Evolutionary conservation across 495 filamentous ascomycete genomes (phyloP).

Genomic region (Aspergillus ostianus): DNA sequence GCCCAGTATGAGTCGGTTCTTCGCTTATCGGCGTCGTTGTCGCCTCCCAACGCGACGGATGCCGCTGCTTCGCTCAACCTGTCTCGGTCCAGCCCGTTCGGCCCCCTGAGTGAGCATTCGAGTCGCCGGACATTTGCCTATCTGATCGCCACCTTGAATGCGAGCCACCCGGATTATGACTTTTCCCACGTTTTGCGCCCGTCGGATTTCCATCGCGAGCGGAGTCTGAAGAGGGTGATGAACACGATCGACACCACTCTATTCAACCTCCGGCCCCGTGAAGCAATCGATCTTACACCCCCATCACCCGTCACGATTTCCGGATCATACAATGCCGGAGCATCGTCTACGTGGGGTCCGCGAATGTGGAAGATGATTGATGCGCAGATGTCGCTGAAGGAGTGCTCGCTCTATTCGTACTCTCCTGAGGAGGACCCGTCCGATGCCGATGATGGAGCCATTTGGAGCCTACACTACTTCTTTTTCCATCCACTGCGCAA

Average conservation of each 20-base stretch:
- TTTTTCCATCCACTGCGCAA: slow-evolving; percentile 94
- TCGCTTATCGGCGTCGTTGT: slow-evolving; percentile 75
- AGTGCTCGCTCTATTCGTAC: slow-evolving; percentile 85
- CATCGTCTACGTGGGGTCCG: slow-evolving; percentile 67
- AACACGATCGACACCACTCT: slow-evolving; percentile 80
- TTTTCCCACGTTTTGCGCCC: slow-evolving; percentile 89
- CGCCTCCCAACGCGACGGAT: slow-evolving; percentile 65
- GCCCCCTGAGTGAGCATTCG: slow-evolving; percentile 77
- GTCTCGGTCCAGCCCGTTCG: slow-evolving; percentile 84
- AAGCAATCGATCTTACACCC: slow-evolving; percentile 44
- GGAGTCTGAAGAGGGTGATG: slow-evolving; percentile 72
- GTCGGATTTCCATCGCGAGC: slow-evolving; percentile 80
- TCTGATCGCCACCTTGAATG: slow-evolving; percentile 95
- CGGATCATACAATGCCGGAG: slow-evolving; percentile 39
- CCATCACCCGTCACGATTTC: slow-evolving; percentile 44
- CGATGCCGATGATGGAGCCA: slow-evolving; percentile 83
- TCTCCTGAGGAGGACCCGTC: slow-evolving; percentile 81
- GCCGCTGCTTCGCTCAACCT: slow-evolving; percentile 62
- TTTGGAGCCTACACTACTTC: slow-evolving; percentile 96
- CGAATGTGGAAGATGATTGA: slow-evolving; percentile 88
- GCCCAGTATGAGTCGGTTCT: slow-evolving; percentile 84
- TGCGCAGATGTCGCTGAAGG: slow-evolving; percentile 83
- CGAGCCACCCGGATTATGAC: slow-evolving; percentile 95
- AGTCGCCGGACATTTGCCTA: slow-evolving; percentile 93
- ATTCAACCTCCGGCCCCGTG: slow-evolving; percentile 73